These are phyloP conservation scores for Cystobasidium sp. DNA, from an alignment of 1,284 basidiomycete genomes.

Conservation along the genomic window DNA sequence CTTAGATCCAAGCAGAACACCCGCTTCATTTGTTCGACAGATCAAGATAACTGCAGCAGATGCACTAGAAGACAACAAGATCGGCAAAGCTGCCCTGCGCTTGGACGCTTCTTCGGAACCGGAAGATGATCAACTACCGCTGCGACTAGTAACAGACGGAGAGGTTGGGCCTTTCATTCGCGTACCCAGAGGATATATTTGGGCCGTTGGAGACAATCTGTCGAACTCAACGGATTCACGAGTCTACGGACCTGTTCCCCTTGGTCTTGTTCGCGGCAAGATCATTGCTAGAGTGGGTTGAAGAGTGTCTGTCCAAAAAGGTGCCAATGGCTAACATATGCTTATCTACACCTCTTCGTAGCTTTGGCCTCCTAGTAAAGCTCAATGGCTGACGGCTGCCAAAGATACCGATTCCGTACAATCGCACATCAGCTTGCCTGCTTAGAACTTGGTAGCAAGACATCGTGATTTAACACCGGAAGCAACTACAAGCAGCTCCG, in stretches of 20 bases:
- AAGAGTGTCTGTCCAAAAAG: background rate
- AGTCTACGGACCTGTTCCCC: conserved; percentile 86
- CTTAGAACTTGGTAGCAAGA: background rate
- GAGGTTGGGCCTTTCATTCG: conserved; percentile 48
- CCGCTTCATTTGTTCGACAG: conserved; percentile 45
- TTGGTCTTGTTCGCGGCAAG: conserved; percentile 77
- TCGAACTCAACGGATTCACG: conserved; percentile 83
- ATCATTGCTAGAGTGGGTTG: conserved; percentile 71
- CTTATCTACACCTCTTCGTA: background rate
- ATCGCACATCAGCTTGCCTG: background rate
- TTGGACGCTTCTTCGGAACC: background rate
- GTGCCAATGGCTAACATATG: background rate
- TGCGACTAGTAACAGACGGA: conserved; percentile 6
- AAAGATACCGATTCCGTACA: background rate
- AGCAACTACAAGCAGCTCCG: background rate
- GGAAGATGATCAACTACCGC: conserved; percentile 40
- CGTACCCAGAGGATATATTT: conserved; percentile 63
- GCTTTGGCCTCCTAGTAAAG: conserved; percentile 27
- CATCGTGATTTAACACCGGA: background rate
- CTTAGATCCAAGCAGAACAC: conserved; percentile 72
- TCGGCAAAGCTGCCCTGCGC: background rate
- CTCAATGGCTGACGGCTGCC: conserved; percentile 26
- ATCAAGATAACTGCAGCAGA: background rate
- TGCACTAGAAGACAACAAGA: conserved; percentile 3
- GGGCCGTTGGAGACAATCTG: conserved; percentile 90